Base-by-base conservation (phyloP, 768 basidiomycete genomes). In the Suillus brevipes region DNA sequence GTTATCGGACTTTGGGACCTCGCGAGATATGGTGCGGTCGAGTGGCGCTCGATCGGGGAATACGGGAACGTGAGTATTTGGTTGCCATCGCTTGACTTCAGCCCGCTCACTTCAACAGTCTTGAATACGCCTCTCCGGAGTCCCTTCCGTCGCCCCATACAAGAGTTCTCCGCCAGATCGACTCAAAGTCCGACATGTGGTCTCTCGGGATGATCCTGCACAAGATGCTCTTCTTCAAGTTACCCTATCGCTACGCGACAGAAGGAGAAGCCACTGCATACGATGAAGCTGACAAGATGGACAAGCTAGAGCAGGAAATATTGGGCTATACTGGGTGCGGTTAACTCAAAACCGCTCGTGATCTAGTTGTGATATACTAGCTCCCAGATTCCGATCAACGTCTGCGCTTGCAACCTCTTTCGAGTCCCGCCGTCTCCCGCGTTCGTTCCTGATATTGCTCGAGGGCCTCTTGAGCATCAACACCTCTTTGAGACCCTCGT, bases 141-240 rank as follows among this genome's bases (percentile, higher is more conserved):
- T 91, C 93, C 0, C 81, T 99, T 1, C 87, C 88, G 3, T 85
- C 87, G 0, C 87, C 85, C 16, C 76, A 80, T 7, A 89, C 87
- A 0, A 92, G 92, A 0, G 75, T 83, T 25, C 85, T 92, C 9
- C 82, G 80, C 9, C 88, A 91, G 55, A 83, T 94, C 3, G 90
- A 93, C 70, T 93, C 94, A 0, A 95, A 95, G 72, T 86, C 92
- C 5, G 96, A 99, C 73, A 95, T 97, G 89, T 99, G 97, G 96
- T 94, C 93, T 6, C 82, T 99, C 18, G 96, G 96, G 67, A 95
- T 99, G 91, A 93, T 99, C 63, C 82, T 99, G 20, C 89, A 98
- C 80, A 96, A 95, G 71, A 83, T 99, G 66, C 78, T 97, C 1
- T 99, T 97, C 79, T 95, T 98, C 78, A 86, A 87, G 40, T 77